Base-by-base conservation (phyloP, 2,329 filamentous ascomycete genomes). In the Colletotrichum sp. region DNA sequence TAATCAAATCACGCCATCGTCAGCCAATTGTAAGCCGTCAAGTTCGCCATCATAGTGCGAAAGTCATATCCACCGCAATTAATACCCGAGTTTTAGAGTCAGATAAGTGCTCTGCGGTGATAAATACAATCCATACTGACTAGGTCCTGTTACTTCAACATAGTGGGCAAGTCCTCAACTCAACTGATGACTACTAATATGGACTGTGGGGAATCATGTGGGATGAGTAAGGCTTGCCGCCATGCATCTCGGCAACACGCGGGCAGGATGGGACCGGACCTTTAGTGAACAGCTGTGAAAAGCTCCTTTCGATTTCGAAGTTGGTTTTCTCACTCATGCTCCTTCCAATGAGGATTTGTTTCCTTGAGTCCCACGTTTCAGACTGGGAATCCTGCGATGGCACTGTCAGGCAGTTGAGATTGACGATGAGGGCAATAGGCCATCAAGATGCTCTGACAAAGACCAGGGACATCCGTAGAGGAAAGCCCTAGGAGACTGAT, bases 301-400 rank as follows among this genome's bases (percentile, higher is more conserved):
- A 8, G 8, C 8, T 28, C 28, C 28, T 28, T 28, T 28, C 11
- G n/a, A 13, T 7, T 22, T 52, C 3, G 6, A 22, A 52, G 19
- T 48, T 16, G 44, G 12, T n/a, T 4, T 4, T 9, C 3, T 4
- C 0, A 3, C 3, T 7, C 11, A 25, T 22, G n/a, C n/a, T 22
- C n/a, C 0, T 52, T 7, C 13, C 4, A 4, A 22, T 22, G 44
- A 25, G 44, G 6, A 13, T 52, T 52, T 22, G 19, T 48, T 13
- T 22, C 34, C 2, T 48, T 11, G n/a, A 52, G 44, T 52, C 4
- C n/a, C 11, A 13, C n/a, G 6, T 22, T 2, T 52, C n/a, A 52
- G 6, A 22, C 6, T 28, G 8, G 2, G 28, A 28, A 28, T 28
- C 28, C 7, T 5, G 44, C 19, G n/a, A 48, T 6, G 4, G 6